Conservation (phyloP, 2,329 filamentous ascomycete genomes). For the Monosporascus ibericus region DNA sequence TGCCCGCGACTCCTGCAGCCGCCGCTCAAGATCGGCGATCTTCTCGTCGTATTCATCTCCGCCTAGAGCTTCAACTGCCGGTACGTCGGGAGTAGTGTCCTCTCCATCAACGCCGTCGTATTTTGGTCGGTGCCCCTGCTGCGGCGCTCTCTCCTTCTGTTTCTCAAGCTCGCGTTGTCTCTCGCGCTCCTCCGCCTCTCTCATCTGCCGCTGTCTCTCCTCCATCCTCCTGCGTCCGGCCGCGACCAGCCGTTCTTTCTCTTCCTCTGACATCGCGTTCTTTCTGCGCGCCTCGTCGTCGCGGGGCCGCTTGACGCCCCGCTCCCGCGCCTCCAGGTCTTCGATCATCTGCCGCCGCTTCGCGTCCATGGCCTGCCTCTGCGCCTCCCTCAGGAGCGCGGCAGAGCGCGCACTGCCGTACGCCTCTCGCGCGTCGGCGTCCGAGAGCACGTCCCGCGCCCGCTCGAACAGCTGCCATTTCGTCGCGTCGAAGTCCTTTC, state of each 20-base stretch:
- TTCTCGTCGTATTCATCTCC: constrained; percentile 30
- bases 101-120: constrained; percentile 30
- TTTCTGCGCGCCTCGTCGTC: constrained; percentile 28
- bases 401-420: constrained; percentile 77
- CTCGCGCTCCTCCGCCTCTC: constrained; percentile 36
- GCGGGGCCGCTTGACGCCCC: constrained; percentile 55
- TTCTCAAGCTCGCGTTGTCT: constrained; percentile 30
- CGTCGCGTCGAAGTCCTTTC: constrained; percentile 65
- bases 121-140: constrained; percentile 8
- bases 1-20: constrained; percentile 28
- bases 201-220: constrained; percentile 34
- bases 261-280: constrained; percentile 16
- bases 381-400: constrained; percentile 60
- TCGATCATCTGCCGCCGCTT: constrained; percentile 73
- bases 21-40: constrained; percentile 38
- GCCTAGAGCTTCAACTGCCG: constrained; percentile 11
- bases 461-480: constrained; percentile 83
- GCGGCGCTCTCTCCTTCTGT: constrained; percentile 2
- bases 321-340: constrained; percentile 75
- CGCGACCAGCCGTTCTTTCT: constrained; percentile 27
- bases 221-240: constrained; percentile 30
- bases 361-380: constrained; percentile 68
- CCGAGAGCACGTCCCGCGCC: constrained; percentile 77
- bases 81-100: constrained; percentile 23
- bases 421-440: constrained; percentile 61